Percentiles rank a stretch among this genome's conserved stretches.
Evolutionary conservation across 306 rosid species (phyloP).

Genomic region (Malus asiatica): DNA sequence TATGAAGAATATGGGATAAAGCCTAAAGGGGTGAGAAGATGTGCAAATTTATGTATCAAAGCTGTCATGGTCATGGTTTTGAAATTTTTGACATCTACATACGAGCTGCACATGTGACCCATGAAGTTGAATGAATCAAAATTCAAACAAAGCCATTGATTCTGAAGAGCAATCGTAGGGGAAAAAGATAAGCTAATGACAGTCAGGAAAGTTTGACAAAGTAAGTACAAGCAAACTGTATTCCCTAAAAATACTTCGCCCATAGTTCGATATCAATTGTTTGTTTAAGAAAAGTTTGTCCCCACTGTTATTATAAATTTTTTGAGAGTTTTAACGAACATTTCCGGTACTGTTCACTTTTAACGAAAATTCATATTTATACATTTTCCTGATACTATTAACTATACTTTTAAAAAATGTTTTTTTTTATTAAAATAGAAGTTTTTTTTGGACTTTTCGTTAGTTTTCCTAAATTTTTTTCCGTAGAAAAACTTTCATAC

Average conservation of each 20-base stretch:
- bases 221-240: too few species aligned
- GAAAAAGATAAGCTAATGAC: background rate
- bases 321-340: too few species aligned
- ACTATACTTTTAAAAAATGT: too few species aligned
- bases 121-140: background rate
- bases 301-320: background rate
- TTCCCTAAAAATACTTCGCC: background rate
- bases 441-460: too few species aligned
- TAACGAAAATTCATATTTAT: too few species aligned
- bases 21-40: background rate
- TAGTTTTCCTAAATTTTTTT: background rate
- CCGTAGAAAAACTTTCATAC: too few species aligned
- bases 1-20: background rate
- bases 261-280: background rate
- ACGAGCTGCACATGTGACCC: background rate
- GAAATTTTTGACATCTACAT: background rate
- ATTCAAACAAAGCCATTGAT: background rate
- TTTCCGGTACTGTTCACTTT: too few species aligned
- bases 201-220: background rate
- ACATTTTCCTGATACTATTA: too few species aligned
- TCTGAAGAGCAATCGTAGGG: background rate
- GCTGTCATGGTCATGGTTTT: conserved; percentile 28
- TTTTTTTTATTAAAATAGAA: too few species aligned
- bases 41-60: background rate
- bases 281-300: background rate